phyloP scores from a whole-genome alignment of 495 filamentous ascomycete genomes.

The Lindgomyces ingoldianus region DNA sequence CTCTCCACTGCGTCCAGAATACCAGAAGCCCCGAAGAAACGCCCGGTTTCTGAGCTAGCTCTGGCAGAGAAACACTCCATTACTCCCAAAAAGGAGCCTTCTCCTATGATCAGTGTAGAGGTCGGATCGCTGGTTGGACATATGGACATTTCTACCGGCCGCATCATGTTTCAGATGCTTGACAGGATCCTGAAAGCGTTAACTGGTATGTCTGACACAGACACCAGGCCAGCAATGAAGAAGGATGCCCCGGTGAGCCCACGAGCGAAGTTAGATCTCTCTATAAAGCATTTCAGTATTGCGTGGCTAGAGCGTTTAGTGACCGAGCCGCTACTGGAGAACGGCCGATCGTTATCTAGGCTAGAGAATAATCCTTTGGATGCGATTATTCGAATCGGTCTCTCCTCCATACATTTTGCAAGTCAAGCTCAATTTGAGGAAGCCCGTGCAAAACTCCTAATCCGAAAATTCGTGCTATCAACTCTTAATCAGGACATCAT shows the following conservation, averaged over 20 bases:
- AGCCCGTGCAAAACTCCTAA: slow-evolving; percentile 35
- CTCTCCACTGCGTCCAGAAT: slow-evolving; percentile 24
- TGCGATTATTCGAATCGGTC: slow-evolving; percentile 23
- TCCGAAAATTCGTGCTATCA: slow-evolving; percentile 72
- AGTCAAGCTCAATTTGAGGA: slow-evolving; percentile 18
- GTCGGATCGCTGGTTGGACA: slow-evolving; percentile 32
- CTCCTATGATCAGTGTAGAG: slow-evolving; percentile 21
- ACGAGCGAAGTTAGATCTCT: slow-evolving; percentile 9
- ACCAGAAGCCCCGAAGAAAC: slow-evolving; percentile 4
- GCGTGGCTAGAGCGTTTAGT: slow-evolving; percentile 29
- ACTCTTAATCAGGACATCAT: slow-evolving; percentile 66
- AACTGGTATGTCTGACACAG: neutral
- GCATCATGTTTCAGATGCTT: slow-evolving; percentile 35
- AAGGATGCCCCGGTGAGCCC: neutral
- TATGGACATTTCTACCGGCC: slow-evolving; percentile 35
- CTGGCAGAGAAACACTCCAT: neutral
- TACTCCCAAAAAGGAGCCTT: slow-evolving; percentile 1
- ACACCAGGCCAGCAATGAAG: slow-evolving; percentile 3
- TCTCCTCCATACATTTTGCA: slow-evolving; percentile 11
- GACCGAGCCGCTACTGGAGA: slow-evolving; percentile 15
- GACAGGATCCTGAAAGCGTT: slow-evolving; percentile 19
- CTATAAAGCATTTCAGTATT: slow-evolving; percentile 23
- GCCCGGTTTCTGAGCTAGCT: neutral
- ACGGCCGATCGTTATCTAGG: neutral
- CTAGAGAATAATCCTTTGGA: slow-evolving; percentile 29